Evolutionary conservation across 2,329 filamentous ascomycete genomes (phyloP).

Genomic region (Alternaria infectoria): DNA sequence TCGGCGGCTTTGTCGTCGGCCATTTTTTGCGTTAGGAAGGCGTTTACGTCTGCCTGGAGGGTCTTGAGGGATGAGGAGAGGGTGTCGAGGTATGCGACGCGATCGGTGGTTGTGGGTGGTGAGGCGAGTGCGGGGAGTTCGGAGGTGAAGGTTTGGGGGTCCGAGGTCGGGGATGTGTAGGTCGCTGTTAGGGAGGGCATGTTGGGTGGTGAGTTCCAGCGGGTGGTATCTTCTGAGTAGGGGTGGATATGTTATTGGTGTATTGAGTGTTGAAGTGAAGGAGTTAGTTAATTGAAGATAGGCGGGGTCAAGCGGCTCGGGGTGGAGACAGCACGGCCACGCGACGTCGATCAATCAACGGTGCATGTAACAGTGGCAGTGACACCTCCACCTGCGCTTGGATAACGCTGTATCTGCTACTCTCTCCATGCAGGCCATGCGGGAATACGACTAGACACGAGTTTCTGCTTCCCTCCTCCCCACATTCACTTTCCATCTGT

Average conservation of each 20-base stretch:
- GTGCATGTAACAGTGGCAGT: not conserved
- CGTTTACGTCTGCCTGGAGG: slow-evolving; percentile 73
- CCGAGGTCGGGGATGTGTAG: slow-evolving; percentile 59
- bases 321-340: slow-evolving; percentile 9
- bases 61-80: slow-evolving; percentile 64
- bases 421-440: slow-evolving; percentile 35
- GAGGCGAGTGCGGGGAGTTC: slow-evolving; percentile 28
- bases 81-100: slow-evolving; percentile 64
- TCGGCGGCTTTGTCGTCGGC: slow-evolving; percentile 67
- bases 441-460: not conserved
- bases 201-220: not conserved
- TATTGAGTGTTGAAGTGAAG: not conserved
- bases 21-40: slow-evolving; percentile 75
- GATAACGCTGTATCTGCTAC: slow-evolving; percentile 1
- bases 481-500: not conserved
- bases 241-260: not conserved
- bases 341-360: slow-evolving; percentile 3
- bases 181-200: slow-evolving; percentile 54
- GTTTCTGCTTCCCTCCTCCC: not conserved
- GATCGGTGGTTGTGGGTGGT: slow-evolving; percentile 52
- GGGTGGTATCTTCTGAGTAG: not conserved
- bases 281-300: not conserved
- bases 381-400: not conserved
- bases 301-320: slow-evolving; percentile 11
- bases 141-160: slow-evolving; percentile 37